Percentiles rank a stretch among this genome's conserved stretches.
Evolutionary conservation across 768 basidiomycete genomes (phyloP).

Genomic region (Cystobasidium onofrii): DNA sequence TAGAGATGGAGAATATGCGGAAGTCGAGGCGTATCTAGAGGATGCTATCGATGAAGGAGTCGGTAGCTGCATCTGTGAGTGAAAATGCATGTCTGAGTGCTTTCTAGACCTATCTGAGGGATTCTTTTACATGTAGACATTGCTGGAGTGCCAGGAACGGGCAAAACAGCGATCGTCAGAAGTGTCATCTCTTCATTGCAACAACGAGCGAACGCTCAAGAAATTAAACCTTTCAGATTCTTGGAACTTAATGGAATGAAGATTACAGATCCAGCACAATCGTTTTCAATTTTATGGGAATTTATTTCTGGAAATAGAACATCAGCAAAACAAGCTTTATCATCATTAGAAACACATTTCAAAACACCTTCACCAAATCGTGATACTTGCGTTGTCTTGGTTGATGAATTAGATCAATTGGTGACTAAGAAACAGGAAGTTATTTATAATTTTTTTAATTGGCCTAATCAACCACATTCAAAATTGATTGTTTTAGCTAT

Average conservation of each 20-base stretch:
- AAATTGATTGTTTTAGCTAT: slow-evolving; percentile 92
- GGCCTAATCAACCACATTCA: slow-evolving; percentile 82
- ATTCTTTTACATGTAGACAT: slow-evolving; percentile 57
- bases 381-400: slow-evolving; percentile 88
- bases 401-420: slow-evolving; percentile 97
- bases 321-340: slow-evolving; percentile 72
- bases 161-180: slow-evolving; percentile 96
- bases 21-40: slow-evolving; percentile 66
- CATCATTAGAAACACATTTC: slow-evolving; percentile 69
- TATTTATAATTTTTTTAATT: slow-evolving; percentile 99
- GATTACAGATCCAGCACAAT: slow-evolving; percentile 83
- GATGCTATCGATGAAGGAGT: slow-evolving; percentile 83
- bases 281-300: slow-evolving; percentile 87
- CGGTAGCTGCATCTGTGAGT: slow-evolving; percentile 83
- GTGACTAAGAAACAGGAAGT: slow-evolving; percentile 85
- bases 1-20: slow-evolving; percentile 71
- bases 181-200: slow-evolving; percentile 82
- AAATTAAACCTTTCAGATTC: slow-evolving; percentile 87
- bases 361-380: slow-evolving; percentile 63
- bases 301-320: slow-evolving; percentile 72
- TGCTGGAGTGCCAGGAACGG: slow-evolving; percentile 96
- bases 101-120: too few species aligned
- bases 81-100: background rate
- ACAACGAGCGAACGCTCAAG: slow-evolving; percentile 80
- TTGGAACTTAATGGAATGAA: slow-evolving; percentile 95